These are phyloP conservation scores for Colletotrichum aenigma DNA, from an alignment of 2,329 filamentous ascomycete species.

Conservation along the genomic window DNA sequence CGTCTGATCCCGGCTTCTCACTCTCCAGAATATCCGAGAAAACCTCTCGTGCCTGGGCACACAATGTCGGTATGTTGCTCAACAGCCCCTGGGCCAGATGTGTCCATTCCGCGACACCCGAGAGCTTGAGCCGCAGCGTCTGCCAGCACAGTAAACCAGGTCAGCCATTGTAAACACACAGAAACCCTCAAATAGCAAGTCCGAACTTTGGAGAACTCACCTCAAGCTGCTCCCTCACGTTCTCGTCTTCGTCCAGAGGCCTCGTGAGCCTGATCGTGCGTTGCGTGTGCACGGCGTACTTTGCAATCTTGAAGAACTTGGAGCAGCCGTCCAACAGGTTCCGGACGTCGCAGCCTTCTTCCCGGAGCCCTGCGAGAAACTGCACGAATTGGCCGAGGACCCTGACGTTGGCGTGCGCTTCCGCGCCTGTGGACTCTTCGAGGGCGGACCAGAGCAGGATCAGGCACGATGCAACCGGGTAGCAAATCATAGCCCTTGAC, in stretches of 20 bases:
- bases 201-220: not conserved
- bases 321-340: conserved; percentile 7
- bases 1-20: not conserved
- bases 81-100: conserved; percentile 6
- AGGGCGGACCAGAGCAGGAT: conserved; percentile 7
- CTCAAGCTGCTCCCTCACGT: conserved; percentile 9
- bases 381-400: conserved; percentile 8
- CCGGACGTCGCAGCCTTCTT: conserved; percentile 3
- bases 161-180: not conserved
- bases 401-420: not conserved
- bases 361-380: not conserved
- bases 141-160: not conserved
- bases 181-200: no score
- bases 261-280: not conserved
- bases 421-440: conserved; percentile 3
- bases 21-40: not conserved
- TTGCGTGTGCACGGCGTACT: conserved; percentile 9
- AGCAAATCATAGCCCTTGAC: conserved; percentile 1
- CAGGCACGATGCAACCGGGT: not conserved
- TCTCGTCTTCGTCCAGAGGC: not conserved
- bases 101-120: conserved; percentile 11
- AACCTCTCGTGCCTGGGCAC: not conserved
- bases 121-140: conserved; percentile 3
- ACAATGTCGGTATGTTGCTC: not conserved
- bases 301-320: conserved; percentile 11